These are phyloP conservation scores for Dictyostelium capitatum DNA, from an alignment of 78 protist species.

Conservation along the genomic window DNA sequence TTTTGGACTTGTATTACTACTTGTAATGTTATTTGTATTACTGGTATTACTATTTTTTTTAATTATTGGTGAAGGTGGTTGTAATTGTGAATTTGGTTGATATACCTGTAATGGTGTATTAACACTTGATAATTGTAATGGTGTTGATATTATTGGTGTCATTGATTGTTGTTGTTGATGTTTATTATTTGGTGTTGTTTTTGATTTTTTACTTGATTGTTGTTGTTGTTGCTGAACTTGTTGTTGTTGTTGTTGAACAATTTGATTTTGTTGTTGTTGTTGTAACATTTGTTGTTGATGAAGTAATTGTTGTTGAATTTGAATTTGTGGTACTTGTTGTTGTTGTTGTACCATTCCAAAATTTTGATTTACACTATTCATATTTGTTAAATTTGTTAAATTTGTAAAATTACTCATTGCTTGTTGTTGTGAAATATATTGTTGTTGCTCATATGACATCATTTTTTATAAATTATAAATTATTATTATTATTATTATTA, in stretches of 20 bases:
- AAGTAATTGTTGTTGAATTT: not conserved
- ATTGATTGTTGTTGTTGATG: not conserved
- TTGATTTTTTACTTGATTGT: not conserved
- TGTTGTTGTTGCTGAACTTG: not conserved
- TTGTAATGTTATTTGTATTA: not conserved
- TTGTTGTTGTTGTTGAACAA: not conserved
- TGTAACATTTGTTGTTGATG: not conserved
- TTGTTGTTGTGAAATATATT: not conserved
- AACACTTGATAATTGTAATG: conserved; percentile 22
- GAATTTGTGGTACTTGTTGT: not conserved
- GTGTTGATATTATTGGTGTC: conserved; percentile 16
- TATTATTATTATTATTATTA: too few relatives aligned
- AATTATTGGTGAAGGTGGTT: conserved; percentile 39
- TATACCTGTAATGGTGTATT: conserved; percentile 2
- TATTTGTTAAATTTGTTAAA: conserved; percentile 22
- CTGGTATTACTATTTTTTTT: not conserved
- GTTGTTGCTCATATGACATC: conserved; percentile 7
- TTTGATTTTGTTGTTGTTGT: conserved; percentile 21
- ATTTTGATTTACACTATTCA: conserved; percentile 6
- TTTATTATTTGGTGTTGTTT: not conserved
- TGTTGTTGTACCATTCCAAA: not conserved
- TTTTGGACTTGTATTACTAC: not conserved
- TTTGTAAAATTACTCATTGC: conserved; percentile 18
- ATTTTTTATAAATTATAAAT: not conserved
- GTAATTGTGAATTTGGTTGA: conserved; percentile 35